Conservation (phyloP, 306 rosid genomes). For the Lupinus albus region DNA sequence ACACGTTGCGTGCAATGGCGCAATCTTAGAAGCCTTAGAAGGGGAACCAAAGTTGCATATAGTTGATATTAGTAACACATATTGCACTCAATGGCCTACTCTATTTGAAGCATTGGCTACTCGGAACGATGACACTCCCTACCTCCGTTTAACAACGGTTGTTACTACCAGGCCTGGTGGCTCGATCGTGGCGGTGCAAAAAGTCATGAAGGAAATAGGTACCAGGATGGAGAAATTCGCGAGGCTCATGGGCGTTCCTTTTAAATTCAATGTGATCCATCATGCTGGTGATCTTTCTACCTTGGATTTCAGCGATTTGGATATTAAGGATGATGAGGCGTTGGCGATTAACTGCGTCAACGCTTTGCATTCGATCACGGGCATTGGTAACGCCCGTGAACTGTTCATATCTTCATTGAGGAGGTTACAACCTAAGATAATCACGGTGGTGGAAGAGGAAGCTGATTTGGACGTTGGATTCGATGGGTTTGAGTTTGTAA, state of each 20-base stretch:
- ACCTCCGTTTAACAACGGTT: constrained; percentile 70
- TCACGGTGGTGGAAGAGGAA: constrained; percentile 86
- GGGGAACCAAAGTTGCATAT: constrained; percentile 78
- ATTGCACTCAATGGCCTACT: constrained; percentile 98
- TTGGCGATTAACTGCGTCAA: constrained; percentile 77
- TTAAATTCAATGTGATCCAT: constrained; percentile 70
- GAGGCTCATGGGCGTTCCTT: constrained; percentile 92
- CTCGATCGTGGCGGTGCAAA: constrained; percentile 45
- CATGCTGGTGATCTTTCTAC: constrained; percentile 74
- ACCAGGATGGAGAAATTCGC: constrained; percentile 88
- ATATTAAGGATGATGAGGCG: constrained; percentile 69
- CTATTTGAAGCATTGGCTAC: constrained; percentile 86
- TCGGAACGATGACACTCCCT: constrained; percentile 74
- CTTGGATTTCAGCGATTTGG: constrained; percentile 53
- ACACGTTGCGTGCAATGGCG: constrained; percentile 90
- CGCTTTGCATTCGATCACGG: constrained; percentile 58
- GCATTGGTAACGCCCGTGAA: constrained; percentile 59
- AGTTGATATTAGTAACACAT: constrained; percentile 80
- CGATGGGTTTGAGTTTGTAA: constrained; percentile 79
- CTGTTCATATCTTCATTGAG: constrained; percentile 51
- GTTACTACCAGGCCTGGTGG: constrained; percentile 46
- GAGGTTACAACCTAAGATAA: constrained; percentile 64
- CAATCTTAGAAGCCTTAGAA: constrained; percentile 83
- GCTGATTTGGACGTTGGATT: constrained; percentile 75
- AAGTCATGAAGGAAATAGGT: constrained; percentile 79